Base-by-base conservation (phyloP, 208 protist species). In the Wallacemonas sp. region DNA sequence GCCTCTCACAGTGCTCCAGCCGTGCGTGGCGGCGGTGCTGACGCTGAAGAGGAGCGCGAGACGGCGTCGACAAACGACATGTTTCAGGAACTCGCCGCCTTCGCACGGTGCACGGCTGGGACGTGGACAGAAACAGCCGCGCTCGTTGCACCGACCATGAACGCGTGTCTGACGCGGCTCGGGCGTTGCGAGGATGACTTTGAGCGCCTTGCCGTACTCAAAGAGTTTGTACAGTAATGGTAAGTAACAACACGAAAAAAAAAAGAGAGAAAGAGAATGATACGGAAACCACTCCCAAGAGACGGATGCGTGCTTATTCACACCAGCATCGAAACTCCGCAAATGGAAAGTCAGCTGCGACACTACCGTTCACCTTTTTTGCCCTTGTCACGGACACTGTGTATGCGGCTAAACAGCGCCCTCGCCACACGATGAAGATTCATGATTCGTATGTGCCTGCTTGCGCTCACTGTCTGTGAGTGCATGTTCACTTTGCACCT, bases 191-290 rank as follows among this genome's bases (percentile, higher is more conserved):
- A 63, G 21, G 80, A 90, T 39, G 83, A 90, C 54, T 84, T 78
- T 56, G 83, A 90, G 34, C 64, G 81, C 30, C 61, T 74, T 24
- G 69, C 65, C 27, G 58, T 86, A 14, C 67, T 90, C 16, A 83
- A 79, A 48, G 46, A 34, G 14, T 2, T 75, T 6, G 69, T 43
- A 61, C 19, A 52, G 21, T 29, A 0, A 26, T 23, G 23, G n/a
- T n/a, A n/a, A n/a, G n/a, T n/a, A n/a, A n/a, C n/a, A n/a, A n/a
- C n/a, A n/a, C n/a, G n/a, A n/a, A n/a, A n/a, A n/a, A n/a, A n/a
- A n/a, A n/a, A n/a, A n/a, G n/a, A n/a, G 16, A 39, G 26, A 14
- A 24, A 29, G 17, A 30, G n/a, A 14, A 16, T 33, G 39, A 14
- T 27, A 1, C 23, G 2, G 43, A 36, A 69, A 46, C 47, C 49